These are phyloP conservation scores for Botrytis cinerea DNA, from an alignment of 2,329 filamentous ascomycete species.

Conservation along the genomic window DNA sequence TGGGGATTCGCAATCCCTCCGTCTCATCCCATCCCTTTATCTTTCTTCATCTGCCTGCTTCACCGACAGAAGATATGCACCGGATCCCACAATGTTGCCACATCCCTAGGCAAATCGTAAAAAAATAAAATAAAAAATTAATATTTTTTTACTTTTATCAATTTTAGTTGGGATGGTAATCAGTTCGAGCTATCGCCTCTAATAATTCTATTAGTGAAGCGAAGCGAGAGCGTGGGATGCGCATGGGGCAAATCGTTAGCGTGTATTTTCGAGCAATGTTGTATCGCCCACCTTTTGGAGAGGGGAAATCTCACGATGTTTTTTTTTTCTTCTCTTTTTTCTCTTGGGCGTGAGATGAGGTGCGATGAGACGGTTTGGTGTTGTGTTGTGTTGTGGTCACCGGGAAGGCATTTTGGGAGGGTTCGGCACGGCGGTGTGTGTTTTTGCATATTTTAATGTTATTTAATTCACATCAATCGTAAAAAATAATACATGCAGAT, in stretches of 20 bases:
- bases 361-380: not conserved
- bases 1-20: not conserved
- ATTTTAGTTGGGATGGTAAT: not conserved
- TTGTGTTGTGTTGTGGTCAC: not conserved
- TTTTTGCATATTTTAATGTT: not conserved
- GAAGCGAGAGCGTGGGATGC: not conserved
- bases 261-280: not conserved
- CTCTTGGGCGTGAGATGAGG: not conserved
- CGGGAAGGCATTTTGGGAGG: not conserved
- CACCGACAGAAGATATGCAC: not conserved
- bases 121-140: not conserved
- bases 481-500: not conserved
- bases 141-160: not conserved
- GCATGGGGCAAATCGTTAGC: not conserved
- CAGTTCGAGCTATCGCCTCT: not conserved
- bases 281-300: not conserved
- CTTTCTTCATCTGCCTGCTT: not conserved
- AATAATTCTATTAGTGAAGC: not conserved
- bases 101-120: not conserved
- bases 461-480: not conserved
- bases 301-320: not conserved
- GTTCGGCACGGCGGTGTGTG: not conserved
- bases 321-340: slow-evolving; percentile 3
- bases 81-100: not conserved
- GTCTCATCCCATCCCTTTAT: not conserved